These are phyloP conservation scores for Globisporangium abappressorium DNA, from an alignment of 352 stramenopile genomes.

Conservation along the genomic window DNA sequence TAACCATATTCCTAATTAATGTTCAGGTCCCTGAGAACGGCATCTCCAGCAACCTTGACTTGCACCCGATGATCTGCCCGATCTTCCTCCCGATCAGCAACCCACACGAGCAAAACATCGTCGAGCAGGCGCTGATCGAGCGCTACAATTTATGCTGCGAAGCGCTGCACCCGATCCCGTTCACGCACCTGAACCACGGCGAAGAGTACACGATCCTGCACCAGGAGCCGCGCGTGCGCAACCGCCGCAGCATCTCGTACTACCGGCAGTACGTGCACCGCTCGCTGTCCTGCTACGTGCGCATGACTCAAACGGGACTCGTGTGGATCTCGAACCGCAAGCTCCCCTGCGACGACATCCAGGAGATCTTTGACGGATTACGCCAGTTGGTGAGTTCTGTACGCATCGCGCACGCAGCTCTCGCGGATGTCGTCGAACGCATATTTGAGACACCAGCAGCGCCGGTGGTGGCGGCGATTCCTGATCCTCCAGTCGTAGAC, in stretches of 20 bases:
- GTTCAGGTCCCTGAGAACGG: constrained; percentile 54
- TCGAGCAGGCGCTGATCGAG: constrained; percentile 61
- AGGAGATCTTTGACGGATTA: constrained; percentile 67
- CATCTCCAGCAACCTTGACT: constrained; percentile 71
- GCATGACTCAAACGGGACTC: constrained; percentile 65
- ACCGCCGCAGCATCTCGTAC: constrained; percentile 18
- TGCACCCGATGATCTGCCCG: constrained; percentile 73
- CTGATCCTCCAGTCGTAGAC: neutral
- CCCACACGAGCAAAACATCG: constrained; percentile 39
- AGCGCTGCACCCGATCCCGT: constrained; percentile 33
- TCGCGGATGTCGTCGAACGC: constrained; percentile 37
- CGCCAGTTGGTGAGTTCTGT: constrained; percentile 48
- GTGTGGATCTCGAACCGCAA: constrained; percentile 85
- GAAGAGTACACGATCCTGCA: constrained; percentile 18
- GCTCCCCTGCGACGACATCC: constrained; percentile 59
- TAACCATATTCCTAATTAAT: neutral
- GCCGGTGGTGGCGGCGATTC: constrained; percentile 7
- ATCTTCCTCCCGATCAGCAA: constrained; percentile 67
- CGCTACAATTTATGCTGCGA: constrained; percentile 75
- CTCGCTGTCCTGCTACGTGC: constrained; percentile 19
- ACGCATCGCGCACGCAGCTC: constrained; percentile 32
- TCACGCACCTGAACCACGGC: constrained; percentile 22
- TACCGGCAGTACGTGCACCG: constrained; percentile 25
- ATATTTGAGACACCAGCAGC: constrained; percentile 21
- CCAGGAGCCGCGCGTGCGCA: constrained; percentile 17